Percentiles rank a stretch among this genome's conserved stretches.
These are phyloP conservation scores for Myochromella boudieri DNA, from an alignment of 768 basidiomycete genomes.

Conservation along the genomic window DNA sequence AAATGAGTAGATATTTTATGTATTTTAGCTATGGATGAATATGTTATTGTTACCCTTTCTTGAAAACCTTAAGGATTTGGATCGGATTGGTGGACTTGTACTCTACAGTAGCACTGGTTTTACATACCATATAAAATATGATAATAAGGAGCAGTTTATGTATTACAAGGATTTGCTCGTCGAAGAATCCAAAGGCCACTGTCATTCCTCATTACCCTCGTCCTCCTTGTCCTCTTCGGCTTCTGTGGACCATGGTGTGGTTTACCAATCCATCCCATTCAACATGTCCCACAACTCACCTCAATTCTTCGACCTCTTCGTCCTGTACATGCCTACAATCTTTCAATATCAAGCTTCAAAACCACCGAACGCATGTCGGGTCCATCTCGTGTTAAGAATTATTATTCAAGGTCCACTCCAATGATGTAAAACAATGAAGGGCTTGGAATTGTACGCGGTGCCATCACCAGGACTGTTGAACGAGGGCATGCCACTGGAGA, in stretches of 20 bases:
- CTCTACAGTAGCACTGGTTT: no score
- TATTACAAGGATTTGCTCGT: no score
- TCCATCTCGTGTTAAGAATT: neutral
- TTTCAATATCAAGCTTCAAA: neutral
- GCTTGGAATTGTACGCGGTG: neutral
- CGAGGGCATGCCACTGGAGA: neutral
- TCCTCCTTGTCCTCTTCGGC: neutral
- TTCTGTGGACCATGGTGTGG: neutral
- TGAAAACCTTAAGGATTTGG: no score
- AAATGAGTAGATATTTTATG: no score
- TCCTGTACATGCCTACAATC: neutral
- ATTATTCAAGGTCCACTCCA: neutral
- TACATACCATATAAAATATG: no score
- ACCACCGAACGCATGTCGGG: neutral
- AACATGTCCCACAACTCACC: neutral
- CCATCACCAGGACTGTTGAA: neutral
- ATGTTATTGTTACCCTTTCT: no score
- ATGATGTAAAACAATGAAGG: neutral
- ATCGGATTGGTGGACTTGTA: no score
- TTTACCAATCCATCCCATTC: neutral
- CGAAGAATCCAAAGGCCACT: no score
- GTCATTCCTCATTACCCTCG: no score
- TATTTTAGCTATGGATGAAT: no score
- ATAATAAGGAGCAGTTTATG: no score
- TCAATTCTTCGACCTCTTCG: neutral